Percentiles rank a stretch among this genome's conserved stretches.
Evolutionary conservation across 345 rosid species (phyloP).

Genomic region (Lepidium aucheri): DNA sequence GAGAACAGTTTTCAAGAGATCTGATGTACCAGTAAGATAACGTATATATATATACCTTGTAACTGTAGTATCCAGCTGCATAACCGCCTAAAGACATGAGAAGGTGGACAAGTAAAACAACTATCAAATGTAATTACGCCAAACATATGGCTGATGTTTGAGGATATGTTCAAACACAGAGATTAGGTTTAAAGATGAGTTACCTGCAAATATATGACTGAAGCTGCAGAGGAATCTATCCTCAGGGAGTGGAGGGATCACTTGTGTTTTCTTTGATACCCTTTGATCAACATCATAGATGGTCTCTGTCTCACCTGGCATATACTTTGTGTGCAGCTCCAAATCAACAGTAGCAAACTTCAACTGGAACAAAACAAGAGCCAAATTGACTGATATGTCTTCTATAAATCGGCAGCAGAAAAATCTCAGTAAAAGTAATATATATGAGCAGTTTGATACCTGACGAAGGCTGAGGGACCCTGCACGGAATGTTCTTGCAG

Average conservation of each 20-base stretch:
- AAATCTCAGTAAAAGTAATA: background rate
- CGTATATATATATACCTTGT: constrained; percentile 56
- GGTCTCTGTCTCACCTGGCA: constrained; percentile 70
- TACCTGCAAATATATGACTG: constrained; percentile 92
- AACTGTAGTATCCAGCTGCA: constrained; percentile 98
- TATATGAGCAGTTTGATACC: constrained; percentile 25
- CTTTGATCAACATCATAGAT: constrained; percentile 73
- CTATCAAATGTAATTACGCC: background rate
- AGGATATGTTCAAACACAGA: background rate
- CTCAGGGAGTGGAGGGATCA: constrained; percentile 75
- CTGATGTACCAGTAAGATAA: background rate
- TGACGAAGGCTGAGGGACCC: constrained; percentile 93
- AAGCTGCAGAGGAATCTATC: constrained; percentile 84
- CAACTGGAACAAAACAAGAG: constrained; percentile 40
- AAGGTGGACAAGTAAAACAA: background rate
- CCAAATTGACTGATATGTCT: background rate
- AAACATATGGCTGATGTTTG: background rate
- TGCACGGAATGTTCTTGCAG: constrained; percentile 90
- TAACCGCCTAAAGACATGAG: constrained; percentile 55
- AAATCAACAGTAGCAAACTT: constrained; percentile 71
- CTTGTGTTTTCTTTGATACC: constrained; percentile 62
- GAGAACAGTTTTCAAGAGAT: background rate
- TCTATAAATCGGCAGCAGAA: background rate
- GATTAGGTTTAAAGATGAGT: background rate
- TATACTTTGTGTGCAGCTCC: constrained; percentile 72